Conservation (phyloP, 2,329 filamentous ascomycete genomes). For the Microthyrium microscopicum region DNA sequence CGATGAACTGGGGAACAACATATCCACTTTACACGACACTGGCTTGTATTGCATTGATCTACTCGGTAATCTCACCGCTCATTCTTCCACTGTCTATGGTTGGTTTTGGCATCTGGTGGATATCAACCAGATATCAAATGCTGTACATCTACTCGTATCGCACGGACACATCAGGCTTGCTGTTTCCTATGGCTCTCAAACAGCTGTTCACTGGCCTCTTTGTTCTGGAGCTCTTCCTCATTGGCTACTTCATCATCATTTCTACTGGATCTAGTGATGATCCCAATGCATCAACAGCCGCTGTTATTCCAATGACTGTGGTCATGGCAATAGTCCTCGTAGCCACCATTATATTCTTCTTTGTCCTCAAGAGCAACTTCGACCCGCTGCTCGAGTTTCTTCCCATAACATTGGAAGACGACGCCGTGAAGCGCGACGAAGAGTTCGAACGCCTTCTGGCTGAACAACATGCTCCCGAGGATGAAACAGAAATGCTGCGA, state of each 20-base stretch:
- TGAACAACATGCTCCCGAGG: conserved; percentile 44
- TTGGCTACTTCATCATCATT: conserved; percentile 77
- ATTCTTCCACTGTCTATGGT: conserved; percentile 88
- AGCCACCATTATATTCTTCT: conserved; percentile 62
- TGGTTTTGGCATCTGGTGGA: conserved; percentile 81
- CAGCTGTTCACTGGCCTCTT: conserved; percentile 92
- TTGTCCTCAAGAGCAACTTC: conserved; percentile 68
- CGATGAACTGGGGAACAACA: conserved; percentile 78
- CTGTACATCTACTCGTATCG: conserved; percentile 84
- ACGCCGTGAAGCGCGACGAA: conserved; percentile 78
- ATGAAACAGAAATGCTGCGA: conserved; percentile 33
- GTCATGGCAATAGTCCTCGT: conserved; percentile 63
- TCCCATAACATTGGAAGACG: conserved; percentile 89
- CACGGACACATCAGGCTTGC: conserved; percentile 76
- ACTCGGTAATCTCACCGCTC: conserved; percentile 73
- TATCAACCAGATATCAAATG: conserved; percentile 93
- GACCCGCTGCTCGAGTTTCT: conserved; percentile 73
- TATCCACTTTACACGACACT: conserved; percentile 97
- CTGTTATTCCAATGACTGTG: conserved; percentile 62
- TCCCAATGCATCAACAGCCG: conserved; percentile 28
- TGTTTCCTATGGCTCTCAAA: conserved; percentile 87
- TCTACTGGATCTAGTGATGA: no score
- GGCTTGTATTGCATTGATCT: conserved; percentile 71
- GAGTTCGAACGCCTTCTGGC: conserved; percentile 71
- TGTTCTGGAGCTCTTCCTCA: conserved; percentile 79